phyloP scores from a whole-genome alignment of 1,284 basidiomycete genomes.

The Phaffia rhodozyma region DNA sequence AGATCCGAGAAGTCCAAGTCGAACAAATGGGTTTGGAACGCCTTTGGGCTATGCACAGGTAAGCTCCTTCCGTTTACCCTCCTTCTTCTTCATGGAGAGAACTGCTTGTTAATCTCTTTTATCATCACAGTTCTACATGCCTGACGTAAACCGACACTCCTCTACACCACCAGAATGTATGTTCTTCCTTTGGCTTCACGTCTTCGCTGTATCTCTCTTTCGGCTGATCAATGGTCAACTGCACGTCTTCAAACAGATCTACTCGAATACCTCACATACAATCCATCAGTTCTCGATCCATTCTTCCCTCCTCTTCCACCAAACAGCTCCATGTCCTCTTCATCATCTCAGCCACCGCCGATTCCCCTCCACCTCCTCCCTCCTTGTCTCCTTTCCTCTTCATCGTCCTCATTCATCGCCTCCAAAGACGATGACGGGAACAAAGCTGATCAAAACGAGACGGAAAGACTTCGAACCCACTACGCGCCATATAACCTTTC shows the following conservation, averaged over 20 bases:
- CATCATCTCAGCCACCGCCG: not conserved
- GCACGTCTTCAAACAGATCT: not conserved
- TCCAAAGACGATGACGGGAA: constrained; percentile 22
- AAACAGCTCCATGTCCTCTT: not conserved
- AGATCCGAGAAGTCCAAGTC: constrained; percentile 53
- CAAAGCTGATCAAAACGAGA: constrained; percentile 18
- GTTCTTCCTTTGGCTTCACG: not conserved
- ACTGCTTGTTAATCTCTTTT: not conserved
- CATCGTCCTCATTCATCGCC: constrained; percentile 3
- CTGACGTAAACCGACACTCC: constrained; percentile 49
- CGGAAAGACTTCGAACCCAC: constrained; percentile 36
- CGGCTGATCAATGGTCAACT: not conserved
- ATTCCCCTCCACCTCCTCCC: not conserved
- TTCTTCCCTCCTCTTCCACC: too few species aligned
- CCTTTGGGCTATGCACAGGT: constrained; percentile 74
- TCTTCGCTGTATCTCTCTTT: not conserved
- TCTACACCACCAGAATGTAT: constrained; percentile 47
- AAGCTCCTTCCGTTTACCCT: constrained; percentile 21
- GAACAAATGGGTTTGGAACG: constrained; percentile 55
- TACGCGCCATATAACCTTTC: constrained; percentile 57
- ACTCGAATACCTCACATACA: constrained; percentile 17
- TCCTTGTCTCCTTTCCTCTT: not conserved
- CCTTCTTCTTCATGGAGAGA: too few species aligned
- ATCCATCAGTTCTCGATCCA: not conserved
- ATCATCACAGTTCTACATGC: constrained; percentile 55